A percentile compares a stretch with the other conserved stretches of the same genome.
Evolutionary conservation across 768 basidiomycete genomes (phyloP).

Genomic region (Clitopilus passeckerianus): DNA sequence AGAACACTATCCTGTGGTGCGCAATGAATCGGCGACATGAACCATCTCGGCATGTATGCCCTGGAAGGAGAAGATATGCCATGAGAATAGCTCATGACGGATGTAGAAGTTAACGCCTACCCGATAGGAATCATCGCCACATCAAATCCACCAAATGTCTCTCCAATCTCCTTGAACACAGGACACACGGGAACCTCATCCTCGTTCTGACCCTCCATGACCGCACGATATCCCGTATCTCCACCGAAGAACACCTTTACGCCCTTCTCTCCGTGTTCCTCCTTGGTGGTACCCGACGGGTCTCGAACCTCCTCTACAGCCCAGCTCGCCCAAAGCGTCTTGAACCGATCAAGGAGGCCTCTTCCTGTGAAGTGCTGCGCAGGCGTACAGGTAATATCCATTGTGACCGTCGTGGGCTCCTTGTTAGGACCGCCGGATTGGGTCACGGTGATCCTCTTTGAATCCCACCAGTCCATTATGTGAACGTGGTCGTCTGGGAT

Average conservation of each 20-base stretch:
- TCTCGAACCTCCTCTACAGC: conserved; percentile 46
- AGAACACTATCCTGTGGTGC: conserved; percentile 65
- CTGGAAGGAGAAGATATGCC: conserved; percentile 27
- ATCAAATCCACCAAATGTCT: conserved; percentile 58
- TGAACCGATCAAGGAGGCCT: conserved; percentile 42
- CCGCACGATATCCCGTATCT: conserved; percentile 60
- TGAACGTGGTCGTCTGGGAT: conserved; percentile 35
- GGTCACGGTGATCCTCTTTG: conserved; percentile 30
- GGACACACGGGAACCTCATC: conserved; percentile 58
- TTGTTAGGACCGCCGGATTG: not conserved
- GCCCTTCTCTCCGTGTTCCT: conserved; percentile 26
- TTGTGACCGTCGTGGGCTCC: conserved; percentile 11
- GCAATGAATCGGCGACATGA: conserved; percentile 59
- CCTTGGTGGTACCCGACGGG: conserved; percentile 7
- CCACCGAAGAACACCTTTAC: conserved; percentile 59
- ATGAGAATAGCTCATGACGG: no score
- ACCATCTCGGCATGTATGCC: conserved; percentile 50
- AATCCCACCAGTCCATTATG: conserved; percentile 66
- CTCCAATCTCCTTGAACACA: conserved; percentile 69
- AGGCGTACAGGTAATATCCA: conserved; percentile 56
- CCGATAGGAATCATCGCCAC: conserved; percentile 71
- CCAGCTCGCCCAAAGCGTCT: conserved; percentile 66
- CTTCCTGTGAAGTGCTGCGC: conserved; percentile 62
- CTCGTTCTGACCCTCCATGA: conserved; percentile 41
- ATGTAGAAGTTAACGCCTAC: conserved; percentile 22